phyloP scores from a whole-genome alignment of 768 basidiomycete species.

The Lactarius pseudohatsudake region DNA sequence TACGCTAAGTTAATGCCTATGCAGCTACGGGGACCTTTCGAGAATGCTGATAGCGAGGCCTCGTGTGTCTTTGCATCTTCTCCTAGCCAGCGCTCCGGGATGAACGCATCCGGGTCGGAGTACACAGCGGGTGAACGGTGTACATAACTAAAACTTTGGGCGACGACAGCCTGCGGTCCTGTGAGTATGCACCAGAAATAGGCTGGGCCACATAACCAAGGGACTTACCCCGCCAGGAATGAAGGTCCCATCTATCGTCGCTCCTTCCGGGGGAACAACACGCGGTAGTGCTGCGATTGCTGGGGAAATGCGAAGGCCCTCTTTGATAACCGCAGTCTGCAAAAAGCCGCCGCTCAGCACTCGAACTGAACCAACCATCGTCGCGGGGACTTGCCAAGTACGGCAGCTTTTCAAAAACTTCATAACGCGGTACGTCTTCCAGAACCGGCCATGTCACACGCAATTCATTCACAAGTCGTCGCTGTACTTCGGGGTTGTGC shows the following conservation, averaged over 20 bases:
- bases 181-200: not conserved
- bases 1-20: not conserved
- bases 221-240: not conserved
- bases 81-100: no score
- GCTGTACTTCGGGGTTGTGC: not conserved
- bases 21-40: not conserved
- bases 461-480: not conserved
- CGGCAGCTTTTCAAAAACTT: no score
- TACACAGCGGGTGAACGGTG: not conserved
- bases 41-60: not conserved
- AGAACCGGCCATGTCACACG: not conserved
- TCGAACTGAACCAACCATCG: not conserved
- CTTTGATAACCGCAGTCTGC: not conserved
- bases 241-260: constrained; percentile 4
- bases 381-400: no score
- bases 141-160: not conserved
- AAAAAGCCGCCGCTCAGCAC: not conserved
- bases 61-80: not conserved
- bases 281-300: constrained; percentile 15
- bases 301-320: not conserved
- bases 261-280: constrained; percentile 17
- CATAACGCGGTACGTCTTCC: no score
- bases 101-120: not conserved
- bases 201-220: not conserved
- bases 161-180: not conserved